Percentiles rank a stretch among this genome's conserved stretches.
These are phyloP conservation scores for Hericium rajendrae DNA, from an alignment of 768 basidiomycete species.

Conservation along the genomic window DNA sequence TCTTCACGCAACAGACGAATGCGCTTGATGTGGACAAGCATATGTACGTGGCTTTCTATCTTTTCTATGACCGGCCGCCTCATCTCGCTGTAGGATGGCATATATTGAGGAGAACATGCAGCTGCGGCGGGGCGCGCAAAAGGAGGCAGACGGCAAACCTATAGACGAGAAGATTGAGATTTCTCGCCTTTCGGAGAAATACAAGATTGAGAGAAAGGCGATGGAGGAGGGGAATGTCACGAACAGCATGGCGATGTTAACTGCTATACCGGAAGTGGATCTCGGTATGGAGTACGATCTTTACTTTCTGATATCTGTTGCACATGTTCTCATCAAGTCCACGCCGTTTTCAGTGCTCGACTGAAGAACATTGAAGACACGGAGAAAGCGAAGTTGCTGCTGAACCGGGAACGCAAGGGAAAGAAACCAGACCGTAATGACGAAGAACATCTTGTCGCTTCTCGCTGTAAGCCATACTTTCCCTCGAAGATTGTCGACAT, in stretches of 20 bases:
- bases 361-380: slow-evolving; percentile 96
- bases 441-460: slow-evolving; percentile 77
- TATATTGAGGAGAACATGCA: slow-evolving; percentile 94
- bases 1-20: slow-evolving; percentile 97
- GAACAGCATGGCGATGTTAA: slow-evolving; percentile 90
- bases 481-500: background rate
- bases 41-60: slow-evolving; percentile 49
- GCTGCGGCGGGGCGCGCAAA: slow-evolving; percentile 46
- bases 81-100: slow-evolving; percentile 65
- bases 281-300: slow-evolving; percentile 93
- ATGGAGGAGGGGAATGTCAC: slow-evolving; percentile 89
- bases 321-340: background rate
- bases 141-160: slow-evolving; percentile 19
- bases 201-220: slow-evolving; percentile 40
- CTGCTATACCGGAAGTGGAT: slow-evolving; percentile 96
- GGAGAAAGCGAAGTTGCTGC: slow-evolving; percentile 86
- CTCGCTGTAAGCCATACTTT: slow-evolving; percentile 58
- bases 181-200: slow-evolving; percentile 66
- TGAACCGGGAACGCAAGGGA: slow-evolving; percentile 61
- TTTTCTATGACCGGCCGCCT: background rate
- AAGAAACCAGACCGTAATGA: slow-evolving; percentile 43
- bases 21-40: slow-evolving; percentile 96
- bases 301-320: background rate
- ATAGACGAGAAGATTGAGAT: slow-evolving; percentile 46
- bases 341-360: slow-evolving; percentile 47